Conservation (phyloP, 371 early-diverging fungal genomes). For the Apophysomyces ossiformis region DNA sequence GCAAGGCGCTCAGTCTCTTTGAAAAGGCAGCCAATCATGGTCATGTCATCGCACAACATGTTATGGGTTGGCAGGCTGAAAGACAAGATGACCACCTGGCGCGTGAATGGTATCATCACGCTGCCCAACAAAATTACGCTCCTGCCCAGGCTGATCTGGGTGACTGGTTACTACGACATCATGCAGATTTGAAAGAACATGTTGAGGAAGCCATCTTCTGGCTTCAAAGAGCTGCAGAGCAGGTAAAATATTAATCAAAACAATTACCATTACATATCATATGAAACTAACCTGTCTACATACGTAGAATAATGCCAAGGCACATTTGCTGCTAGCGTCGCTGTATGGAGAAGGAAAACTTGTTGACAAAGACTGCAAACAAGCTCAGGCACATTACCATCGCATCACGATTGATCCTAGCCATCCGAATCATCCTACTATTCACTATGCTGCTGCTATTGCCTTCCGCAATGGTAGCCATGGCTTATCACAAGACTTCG, state of each 20-base stretch:
- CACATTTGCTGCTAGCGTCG: slow-evolving; percentile 28
- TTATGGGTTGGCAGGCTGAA: slow-evolving; percentile 17
- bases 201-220: slow-evolving; percentile 15
- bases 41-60: slow-evolving; percentile 16
- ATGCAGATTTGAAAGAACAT: neutral
- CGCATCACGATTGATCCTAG: slow-evolving; percentile 2
- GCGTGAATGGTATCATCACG: slow-evolving; percentile 17
- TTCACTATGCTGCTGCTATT: slow-evolving; percentile 34
- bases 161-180: slow-evolving; percentile 16
- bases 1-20: slow-evolving; percentile 13
- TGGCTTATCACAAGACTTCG: slow-evolving; percentile 18
- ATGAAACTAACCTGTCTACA: neutral
- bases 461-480: slow-evolving; percentile 25
- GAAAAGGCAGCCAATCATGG: slow-evolving; percentile 18
- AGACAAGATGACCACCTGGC: slow-evolving; percentile 5
- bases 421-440: slow-evolving; percentile 17
- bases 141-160: slow-evolving; percentile 20
- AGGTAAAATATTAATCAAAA: slow-evolving; percentile 11
- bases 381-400: slow-evolving; percentile 26
- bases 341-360: slow-evolving; percentile 27
- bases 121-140: slow-evolving; percentile 20
- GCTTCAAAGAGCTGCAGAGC: slow-evolving; percentile 19
- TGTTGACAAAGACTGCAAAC: slow-evolving; percentile 17
- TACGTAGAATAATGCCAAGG: slow-evolving; percentile 19
- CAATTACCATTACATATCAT: neutral